Evolutionary conservation across 192 early-diverging fungal genomes (phyloP), one percentile per base, ranked within the genome.

Genomic region (Coemansia sp.): DNA sequence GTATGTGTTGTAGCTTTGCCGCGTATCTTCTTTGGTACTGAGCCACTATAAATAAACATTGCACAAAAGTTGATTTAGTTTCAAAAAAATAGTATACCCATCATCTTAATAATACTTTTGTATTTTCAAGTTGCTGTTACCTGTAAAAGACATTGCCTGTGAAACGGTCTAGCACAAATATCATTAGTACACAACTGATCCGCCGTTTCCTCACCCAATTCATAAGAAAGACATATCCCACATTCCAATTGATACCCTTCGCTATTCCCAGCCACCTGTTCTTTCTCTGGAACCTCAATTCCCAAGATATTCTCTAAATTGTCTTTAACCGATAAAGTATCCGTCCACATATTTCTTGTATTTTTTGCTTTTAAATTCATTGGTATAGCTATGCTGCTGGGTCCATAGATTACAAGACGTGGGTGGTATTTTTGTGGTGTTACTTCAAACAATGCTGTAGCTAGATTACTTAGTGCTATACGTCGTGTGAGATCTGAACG

Each of bases 161-260:
- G 71, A 24, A 74, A 74, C 22, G 71, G 64, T 42, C 66, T 58
- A 0, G 63, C 71, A 26, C 71, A 74, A 13, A 24, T 20, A 10
- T 74, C 64, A 41, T 48, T 74, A 0, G 48, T 18, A 30, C 71
- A 74, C n/a, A 67, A 18, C 50, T 74, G 71, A 30, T 74, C 64
- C 3, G 71, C 63, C 2, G 51, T 19, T 4, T 62, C 59, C 0
- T 29, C 46, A 13, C 46, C 64, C 43, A 33, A 28, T 1, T 32
- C 15, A 40, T 54, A 74, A n/a, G 63, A 40, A 40, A 74, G 53
- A 35, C 71, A 74, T 6, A 74, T 63, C n/a, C 71, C 71, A 30
- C 71, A 74, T 23, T 74, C 59, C n/a, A 74, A 49, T 24, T 61
- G 10, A 55, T 38, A 20, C n/a, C n/a, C n/a, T n/a, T 74, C 71